These are phyloP conservation scores for Xylaria scruposa DNA, from an alignment of 495 filamentous ascomycete species.

Conservation along the genomic window DNA sequence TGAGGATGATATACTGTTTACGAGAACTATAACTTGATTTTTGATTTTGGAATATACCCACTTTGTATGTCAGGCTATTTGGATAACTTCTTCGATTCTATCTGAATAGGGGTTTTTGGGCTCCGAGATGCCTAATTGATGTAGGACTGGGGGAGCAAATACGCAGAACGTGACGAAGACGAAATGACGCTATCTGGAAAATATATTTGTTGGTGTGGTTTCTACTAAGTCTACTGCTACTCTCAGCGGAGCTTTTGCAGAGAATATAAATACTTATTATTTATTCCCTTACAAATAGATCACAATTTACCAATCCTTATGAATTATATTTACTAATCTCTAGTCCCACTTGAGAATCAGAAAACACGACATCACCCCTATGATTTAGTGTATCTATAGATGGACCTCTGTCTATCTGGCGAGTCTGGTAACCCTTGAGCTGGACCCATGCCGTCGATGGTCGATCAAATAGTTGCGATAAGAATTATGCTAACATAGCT, in stretches of 20 bases:
- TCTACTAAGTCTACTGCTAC: not conserved
- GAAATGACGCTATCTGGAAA: conserved; percentile 23
- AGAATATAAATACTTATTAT: not conserved
- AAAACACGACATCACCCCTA: not conserved
- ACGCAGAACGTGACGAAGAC: conserved; percentile 20
- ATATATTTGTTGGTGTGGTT: conserved; percentile 1
- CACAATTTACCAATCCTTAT: not conserved
- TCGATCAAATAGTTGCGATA: not conserved
- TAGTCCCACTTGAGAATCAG: not conserved
- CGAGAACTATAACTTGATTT: conserved; percentile 20
- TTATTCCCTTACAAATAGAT: not conserved
- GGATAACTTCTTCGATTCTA: conserved; percentile 8
- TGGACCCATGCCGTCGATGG: too few relatives aligned
- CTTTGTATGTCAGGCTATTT: conserved; percentile 24
- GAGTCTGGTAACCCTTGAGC: too few relatives aligned
- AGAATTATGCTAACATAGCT: not conserved
- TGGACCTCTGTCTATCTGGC: too few relatives aligned
- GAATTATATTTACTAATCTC: not conserved
- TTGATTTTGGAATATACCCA: conserved; percentile 30
- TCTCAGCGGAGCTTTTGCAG: not conserved
- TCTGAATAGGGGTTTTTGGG: not conserved
- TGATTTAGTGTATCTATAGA: too few relatives aligned
- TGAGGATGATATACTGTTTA: conserved; percentile 1
- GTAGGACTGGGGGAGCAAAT: not conserved
- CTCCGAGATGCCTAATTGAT: not conserved